Evolutionary conservation across 2,329 filamentous ascomycete species (phyloP), one percentile per base, ranked within the genome.

Genomic region (Neurospora sp.): DNA sequence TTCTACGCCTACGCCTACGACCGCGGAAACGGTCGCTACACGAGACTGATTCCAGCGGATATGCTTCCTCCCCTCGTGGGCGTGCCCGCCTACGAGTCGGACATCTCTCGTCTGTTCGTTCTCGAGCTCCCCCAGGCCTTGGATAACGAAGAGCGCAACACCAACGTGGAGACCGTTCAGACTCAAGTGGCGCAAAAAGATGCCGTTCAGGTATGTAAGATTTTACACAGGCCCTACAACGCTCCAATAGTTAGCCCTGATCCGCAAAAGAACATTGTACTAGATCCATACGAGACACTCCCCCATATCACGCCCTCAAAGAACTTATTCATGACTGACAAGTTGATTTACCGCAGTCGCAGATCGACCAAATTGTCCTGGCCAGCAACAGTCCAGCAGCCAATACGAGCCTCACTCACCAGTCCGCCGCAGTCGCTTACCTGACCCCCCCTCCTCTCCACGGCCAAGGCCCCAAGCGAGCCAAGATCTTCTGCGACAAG

Each of bases 401-500:
- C n/a, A 78, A 81, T 73, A 78, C 73, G 17, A 81, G 81, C 68
- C 75, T 81, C 67, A 78, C 77, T 78, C 15, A 70, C 76, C 4
- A 76, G 74, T 3, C 73, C 76, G 2, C 62, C 62, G 46, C 67
- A 62, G 36, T 42, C 66, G 38, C 33, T 23, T 43, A 70, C 33
- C 38, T 71, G 68, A 66, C 72, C 17, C 66, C 66, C n/a, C 66
- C 67, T 11, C 68, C 71, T 28, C 15, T 66, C 58, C 58, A 43
- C 73, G 4, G 74, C 73, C 5, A 80, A 81, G 19, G 79, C 82
- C 11, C 76, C 76, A 87, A 86, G 76, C 78, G 77, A 33, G 77
- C 79, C 70, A 97, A 97, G 78, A 82, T 91, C 33, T 97, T 91
- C 79, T 97, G 93, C 80, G 92, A 93, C 71, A 93, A 95, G 79